These are phyloP conservation scores for Diutina siamensis DNA, from an alignment of 1,139 yeast genomes.

Conservation along the genomic window DNA sequence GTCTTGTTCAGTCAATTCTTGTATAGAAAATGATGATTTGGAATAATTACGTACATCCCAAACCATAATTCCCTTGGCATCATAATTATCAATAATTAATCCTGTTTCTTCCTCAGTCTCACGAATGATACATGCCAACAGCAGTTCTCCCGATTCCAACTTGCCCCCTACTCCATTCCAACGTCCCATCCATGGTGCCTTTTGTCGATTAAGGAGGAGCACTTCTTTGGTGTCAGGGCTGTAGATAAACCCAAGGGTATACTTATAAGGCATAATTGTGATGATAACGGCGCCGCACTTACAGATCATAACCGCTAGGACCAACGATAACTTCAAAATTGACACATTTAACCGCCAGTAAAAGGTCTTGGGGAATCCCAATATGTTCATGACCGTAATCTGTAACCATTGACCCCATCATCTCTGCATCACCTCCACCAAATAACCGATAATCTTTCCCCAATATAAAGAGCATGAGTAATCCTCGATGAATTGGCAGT, in stretches of 20 bases:
- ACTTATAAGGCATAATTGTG: slow-evolving; percentile 12
- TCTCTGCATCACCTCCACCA: slow-evolving; percentile 7
- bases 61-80: slow-evolving; percentile 25
- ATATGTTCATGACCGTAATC: neutral
- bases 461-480: slow-evolving; percentile 14
- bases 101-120: slow-evolving; percentile 38
- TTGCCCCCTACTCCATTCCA: slow-evolving; percentile 46
- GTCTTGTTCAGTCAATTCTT: slow-evolving; percentile 13
- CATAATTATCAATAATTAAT: slow-evolving; percentile 17
- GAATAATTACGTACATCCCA: slow-evolving; percentile 16
- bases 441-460: slow-evolving; percentile 14
- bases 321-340: too few species aligned
- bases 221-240: slow-evolving; percentile 23
- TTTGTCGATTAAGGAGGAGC: slow-evolving; percentile 30
- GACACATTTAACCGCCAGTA: neutral
- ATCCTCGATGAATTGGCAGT: slow-evolving; percentile 11
- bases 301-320: too few species aligned
- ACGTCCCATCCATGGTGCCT: slow-evolving; percentile 41
- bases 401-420: neutral
- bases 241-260: slow-evolving; percentile 29
- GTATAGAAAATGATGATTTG: neutral
- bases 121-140: slow-evolving; percentile 29
- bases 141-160: slow-evolving; percentile 24
- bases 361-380: neutral
- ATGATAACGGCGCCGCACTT: too few species aligned